Conservation (phyloP, 176 grass and related monocot genomes). For the Aegilops bicornis region DNA sequence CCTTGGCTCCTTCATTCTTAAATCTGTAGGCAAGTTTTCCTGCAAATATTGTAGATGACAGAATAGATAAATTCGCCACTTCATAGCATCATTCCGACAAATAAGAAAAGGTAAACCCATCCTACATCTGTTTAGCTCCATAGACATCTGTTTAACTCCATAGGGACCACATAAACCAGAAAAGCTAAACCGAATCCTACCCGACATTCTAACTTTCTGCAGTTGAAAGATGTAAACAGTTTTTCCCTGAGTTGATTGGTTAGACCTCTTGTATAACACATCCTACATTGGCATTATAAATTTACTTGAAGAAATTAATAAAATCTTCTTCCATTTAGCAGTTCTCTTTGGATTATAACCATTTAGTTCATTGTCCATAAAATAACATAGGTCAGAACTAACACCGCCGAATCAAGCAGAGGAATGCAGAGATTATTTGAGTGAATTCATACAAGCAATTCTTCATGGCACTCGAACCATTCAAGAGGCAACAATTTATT, state of each 20-base stretch:
- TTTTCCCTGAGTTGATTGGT: neutral
- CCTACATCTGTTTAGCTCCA: neutral
- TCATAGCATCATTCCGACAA: neutral
- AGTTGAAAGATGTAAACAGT: neutral
- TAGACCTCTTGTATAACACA: neutral
- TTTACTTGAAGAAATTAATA: neutral
- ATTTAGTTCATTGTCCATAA: neutral
- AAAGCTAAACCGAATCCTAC: neutral
- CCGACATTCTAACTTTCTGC: no score
- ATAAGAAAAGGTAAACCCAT: neutral
- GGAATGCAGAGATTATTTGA: neutral
- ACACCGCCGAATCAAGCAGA: neutral
- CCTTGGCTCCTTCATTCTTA: conserved; percentile 97
- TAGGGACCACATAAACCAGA: neutral
- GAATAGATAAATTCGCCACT: neutral
- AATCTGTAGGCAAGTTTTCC: conserved; percentile 95
- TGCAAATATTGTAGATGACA: conserved; percentile 41
- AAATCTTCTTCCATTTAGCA: neutral
- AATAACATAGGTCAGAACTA: neutral
- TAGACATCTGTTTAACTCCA: neutral
- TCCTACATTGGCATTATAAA: neutral
- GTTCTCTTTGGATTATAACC: neutral
- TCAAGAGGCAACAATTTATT: neutral
- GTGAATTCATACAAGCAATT: neutral
- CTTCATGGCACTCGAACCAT: neutral